Base-by-base conservation (phyloP, 2,329 filamentous ascomycete genomes). In the Macroventuria anomochaeta region DNA sequence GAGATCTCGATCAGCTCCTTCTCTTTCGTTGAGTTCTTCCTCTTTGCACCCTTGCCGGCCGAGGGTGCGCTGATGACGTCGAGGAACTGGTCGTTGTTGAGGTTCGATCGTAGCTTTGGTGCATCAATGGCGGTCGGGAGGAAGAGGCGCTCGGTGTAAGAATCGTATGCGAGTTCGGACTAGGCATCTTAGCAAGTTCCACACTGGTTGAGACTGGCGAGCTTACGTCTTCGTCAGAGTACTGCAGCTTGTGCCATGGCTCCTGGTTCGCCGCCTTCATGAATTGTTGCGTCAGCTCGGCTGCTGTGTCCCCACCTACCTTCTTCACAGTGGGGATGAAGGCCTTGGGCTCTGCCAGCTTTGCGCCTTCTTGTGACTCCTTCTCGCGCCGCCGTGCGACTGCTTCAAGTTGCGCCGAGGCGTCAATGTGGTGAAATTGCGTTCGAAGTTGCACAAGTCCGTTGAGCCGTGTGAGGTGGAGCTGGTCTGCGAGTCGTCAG, bases 371-470 rank as follows among this genome's bases (percentile, higher is more conserved):
- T 43, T 62, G 75, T 7, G 81, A 80, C 51, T 83, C 80, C 46
- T 76, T 74, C 59, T 73, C 77, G 61, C 69, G 72, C 50, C 69
- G 71, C 64, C 64, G 75, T 61, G 69, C 65, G 39, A 71, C 77
- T 67, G 84, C 84, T 29, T 89, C 85, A 50, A 90, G 83, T 66
- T 97, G 91, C 39, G 88, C 81, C 38, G 86, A 77, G 3, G 95
- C 93, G 76, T 97, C 95, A 63, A 97, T 82, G 76, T 97, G 92
- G 76, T 96, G 91, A 57, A 96, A 89, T 69, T 97, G 91, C 0
- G 95, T 92, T 3, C 93, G 89, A 69, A 99, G 86, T 71, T 96
- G 91, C 34, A 96, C 89, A 37, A 96, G 85, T 2, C 90, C 88
- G 33, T 88, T 86, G 38, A 96, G 85, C 20, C 89, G 90, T 0